These are phyloP conservation scores for Volvox carteri DNA, from an alignment of 163 green algal genomes.

Conservation along the genomic window DNA sequence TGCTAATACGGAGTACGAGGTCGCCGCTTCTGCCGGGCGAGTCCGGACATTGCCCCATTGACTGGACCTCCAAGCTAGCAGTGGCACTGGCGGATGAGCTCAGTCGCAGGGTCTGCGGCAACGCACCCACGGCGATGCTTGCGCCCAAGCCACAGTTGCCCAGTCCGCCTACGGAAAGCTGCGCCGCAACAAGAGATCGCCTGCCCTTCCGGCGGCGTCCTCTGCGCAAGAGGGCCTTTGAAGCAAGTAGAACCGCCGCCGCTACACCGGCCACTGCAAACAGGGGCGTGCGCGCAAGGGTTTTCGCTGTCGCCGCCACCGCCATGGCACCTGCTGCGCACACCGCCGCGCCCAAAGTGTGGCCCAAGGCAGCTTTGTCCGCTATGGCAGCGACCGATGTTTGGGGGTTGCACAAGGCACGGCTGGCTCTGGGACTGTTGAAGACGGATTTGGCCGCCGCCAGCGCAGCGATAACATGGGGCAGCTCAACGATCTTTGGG, in stretches of 20 bases:
- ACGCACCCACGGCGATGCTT: too few species aligned
- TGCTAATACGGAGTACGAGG: too few species aligned
- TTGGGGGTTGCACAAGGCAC: too few species aligned
- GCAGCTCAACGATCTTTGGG: background rate
- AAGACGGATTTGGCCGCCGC: background rate
- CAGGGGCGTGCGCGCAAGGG: background rate
- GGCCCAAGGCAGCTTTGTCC: background rate
- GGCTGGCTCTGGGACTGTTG: background rate
- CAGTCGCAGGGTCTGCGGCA: too few species aligned
- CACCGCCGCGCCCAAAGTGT: background rate
- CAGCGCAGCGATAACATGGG: background rate
- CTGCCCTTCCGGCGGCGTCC: too few species aligned
- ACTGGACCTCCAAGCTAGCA: too few species aligned
- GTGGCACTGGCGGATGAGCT: too few species aligned
- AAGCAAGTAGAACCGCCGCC: background rate
- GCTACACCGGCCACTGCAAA: background rate
- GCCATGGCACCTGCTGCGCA: background rate
- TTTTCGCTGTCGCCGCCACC: background rate
- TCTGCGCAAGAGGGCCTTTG: background rate
- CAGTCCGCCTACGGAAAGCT: background rate
- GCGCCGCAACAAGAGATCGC: background rate
- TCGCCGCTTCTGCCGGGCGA: too few species aligned
- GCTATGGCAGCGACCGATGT: background rate
- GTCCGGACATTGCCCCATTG: too few species aligned
- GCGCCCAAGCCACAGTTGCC: background rate